Percentiles rank a stretch among this genome's conserved stretches.
Evolutionary conservation across 2,329 filamentous ascomycete species (phyloP).

Genomic region (Colletotrichum costaricense): DNA sequence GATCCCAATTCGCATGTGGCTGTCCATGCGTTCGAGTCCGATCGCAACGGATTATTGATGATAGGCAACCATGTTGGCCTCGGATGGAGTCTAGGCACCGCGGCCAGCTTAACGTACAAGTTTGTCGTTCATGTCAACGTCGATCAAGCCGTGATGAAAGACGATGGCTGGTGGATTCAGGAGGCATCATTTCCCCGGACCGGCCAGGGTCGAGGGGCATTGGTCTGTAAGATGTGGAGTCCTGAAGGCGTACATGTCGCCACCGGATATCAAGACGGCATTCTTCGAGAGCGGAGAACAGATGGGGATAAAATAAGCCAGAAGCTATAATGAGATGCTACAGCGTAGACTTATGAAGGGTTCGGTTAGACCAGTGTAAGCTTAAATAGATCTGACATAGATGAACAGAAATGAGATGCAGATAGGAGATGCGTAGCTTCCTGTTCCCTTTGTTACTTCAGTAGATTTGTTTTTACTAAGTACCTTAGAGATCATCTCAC

Average conservation of each 20-base stretch:
- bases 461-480: too few species aligned
- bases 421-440: too few species aligned
- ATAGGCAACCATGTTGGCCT: constrained; percentile 60
- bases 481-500: neutral
- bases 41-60: constrained; percentile 67
- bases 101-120: constrained; percentile 61
- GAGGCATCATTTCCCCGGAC: constrained; percentile 61
- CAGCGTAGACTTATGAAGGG: neutral
- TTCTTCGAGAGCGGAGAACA: constrained; percentile 42
- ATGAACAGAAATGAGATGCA: neutral
- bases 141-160: constrained; percentile 58
- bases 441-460: too few species aligned
- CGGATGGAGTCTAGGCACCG: constrained; percentile 52
- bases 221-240: constrained; percentile 66
- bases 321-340: neutral
- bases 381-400: neutral
- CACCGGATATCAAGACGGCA: constrained; percentile 66
- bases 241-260: constrained; percentile 64
- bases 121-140: constrained; percentile 65
- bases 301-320: constrained; percentile 40
- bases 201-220: constrained; percentile 57
- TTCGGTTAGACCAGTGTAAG: neutral
- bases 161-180: constrained; percentile 64
- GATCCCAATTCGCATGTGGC: constrained; percentile 58
- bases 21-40: constrained; percentile 62